Conservation (phyloP, 164 flowering plant species). For the Aristolochia californica region DNA sequence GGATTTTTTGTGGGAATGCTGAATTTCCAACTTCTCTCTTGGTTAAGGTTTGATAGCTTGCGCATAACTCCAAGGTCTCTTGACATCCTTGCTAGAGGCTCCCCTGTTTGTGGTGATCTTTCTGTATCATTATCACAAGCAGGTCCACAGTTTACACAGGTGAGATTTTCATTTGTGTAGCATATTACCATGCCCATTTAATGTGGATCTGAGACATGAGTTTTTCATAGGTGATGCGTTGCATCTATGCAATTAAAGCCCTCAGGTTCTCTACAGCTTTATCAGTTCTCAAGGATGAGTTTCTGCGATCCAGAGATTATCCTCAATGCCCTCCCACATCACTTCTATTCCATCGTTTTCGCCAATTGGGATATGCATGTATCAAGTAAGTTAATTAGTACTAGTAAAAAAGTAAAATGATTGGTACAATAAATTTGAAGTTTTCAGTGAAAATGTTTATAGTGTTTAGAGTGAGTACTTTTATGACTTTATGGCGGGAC, state of each 20-base stretch:
- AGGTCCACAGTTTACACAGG: constrained; percentile 98
- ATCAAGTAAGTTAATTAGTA: constrained; percentile 52
- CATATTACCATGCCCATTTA: too few relatives aligned
- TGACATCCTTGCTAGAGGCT: constrained; percentile 84
- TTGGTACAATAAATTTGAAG: too few relatives aligned
- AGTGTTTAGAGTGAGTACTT: too few relatives aligned
- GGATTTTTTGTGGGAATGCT: background rate
- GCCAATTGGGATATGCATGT: constrained; percentile 96
- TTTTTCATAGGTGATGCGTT: constrained; percentile 58
- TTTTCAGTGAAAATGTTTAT: too few relatives aligned
- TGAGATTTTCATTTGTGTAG: constrained; percentile 11
- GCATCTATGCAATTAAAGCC: constrained; percentile 87
- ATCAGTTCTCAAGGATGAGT: constrained; percentile 90
- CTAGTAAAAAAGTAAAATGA: background rate
- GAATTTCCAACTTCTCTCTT: constrained; percentile 7
- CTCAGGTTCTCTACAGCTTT: constrained; percentile 93
- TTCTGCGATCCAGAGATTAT: constrained; percentile 94
- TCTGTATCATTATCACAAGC: constrained; percentile 96
- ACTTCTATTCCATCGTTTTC: constrained; percentile 89
- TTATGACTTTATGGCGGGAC: too few relatives aligned
- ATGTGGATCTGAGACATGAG: too few relatives aligned
- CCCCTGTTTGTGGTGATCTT: constrained; percentile 98
- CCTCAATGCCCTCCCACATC: constrained; percentile 98
- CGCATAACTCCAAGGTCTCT: constrained; percentile 98
- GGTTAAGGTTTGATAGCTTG: constrained; percentile 82